These are phyloP conservation scores for Stephanodiscus triporus DNA, from an alignment of 108 stramenopile species.

Conservation along the genomic window DNA sequence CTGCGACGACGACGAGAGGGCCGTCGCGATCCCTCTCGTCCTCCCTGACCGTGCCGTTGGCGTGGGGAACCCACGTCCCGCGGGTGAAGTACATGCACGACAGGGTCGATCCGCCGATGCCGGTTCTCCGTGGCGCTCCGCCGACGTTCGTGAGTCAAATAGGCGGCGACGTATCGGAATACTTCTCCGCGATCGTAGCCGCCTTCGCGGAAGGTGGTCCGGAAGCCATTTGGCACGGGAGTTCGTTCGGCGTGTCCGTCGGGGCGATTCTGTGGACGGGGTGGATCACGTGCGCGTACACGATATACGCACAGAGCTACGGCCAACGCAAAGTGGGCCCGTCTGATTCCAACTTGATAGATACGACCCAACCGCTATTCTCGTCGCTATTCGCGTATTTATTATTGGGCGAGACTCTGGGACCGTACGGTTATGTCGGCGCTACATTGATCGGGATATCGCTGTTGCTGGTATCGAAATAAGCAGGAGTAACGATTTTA, in stretches of 20 bases:
- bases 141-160: slow-evolving; percentile 42
- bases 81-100: slow-evolving; percentile 79
- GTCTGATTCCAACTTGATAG: slow-evolving; percentile 82
- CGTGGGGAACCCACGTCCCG: slow-evolving; percentile 90
- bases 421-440: slow-evolving; percentile 61
- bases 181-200: slow-evolving; percentile 39
- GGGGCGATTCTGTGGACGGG: slow-evolving; percentile 82
- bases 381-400: slow-evolving; percentile 77
- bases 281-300: slow-evolving; percentile 77
- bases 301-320: slow-evolving; percentile 85
- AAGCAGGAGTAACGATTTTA: neutral
- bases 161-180: slow-evolving; percentile 57
- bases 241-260: slow-evolving; percentile 49
- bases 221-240: slow-evolving; percentile 20
- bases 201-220: neutral
- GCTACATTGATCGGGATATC: slow-evolving; percentile 71
- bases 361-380: slow-evolving; percentile 86
- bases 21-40: slow-evolving; percentile 62
- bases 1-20: slow-evolving; percentile 16
- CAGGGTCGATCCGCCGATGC: slow-evolving; percentile 70
- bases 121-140: slow-evolving; percentile 75
- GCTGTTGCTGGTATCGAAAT: slow-evolving; percentile 60
- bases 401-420: slow-evolving; percentile 72
- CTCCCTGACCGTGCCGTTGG: slow-evolving; percentile 78
- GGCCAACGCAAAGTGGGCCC: slow-evolving; percentile 78